These are phyloP conservation scores for Obelidium mucronatum DNA, from an alignment of 192 early-diverging fungal genomes.

Conservation along the genomic window DNA sequence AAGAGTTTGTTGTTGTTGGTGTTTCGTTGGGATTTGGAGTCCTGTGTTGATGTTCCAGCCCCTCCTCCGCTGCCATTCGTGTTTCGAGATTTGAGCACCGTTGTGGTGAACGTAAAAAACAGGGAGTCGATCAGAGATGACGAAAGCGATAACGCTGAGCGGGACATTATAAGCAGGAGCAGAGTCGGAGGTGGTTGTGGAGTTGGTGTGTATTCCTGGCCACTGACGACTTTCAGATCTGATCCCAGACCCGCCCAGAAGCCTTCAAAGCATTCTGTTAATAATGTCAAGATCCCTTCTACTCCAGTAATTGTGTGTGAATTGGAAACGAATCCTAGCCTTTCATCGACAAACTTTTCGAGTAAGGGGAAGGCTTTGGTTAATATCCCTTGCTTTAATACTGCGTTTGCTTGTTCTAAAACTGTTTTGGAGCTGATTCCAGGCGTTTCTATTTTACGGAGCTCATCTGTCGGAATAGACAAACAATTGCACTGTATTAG, in stretches of 20 bases:
- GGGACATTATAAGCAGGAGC: slow-evolving; percentile 17
- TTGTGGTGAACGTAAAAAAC: slow-evolving; percentile 16
- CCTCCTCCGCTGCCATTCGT: too few species aligned
- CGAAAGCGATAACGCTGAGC: slow-evolving; percentile 10
- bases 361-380: slow-evolving; percentile 24
- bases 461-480: slow-evolving; percentile 12
- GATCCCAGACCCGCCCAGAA: slow-evolving; percentile 50
- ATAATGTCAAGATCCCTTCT: slow-evolving; percentile 46
- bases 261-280: slow-evolving; percentile 48
- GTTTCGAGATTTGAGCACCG: slow-evolving; percentile 24
- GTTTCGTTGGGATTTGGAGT: not conserved
- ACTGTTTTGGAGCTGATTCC: slow-evolving; percentile 15
- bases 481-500: not conserved
- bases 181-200: slow-evolving; percentile 2
- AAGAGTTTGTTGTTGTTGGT: slow-evolving; percentile 15
- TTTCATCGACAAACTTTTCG: slow-evolving; percentile 18
- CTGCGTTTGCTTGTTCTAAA: slow-evolving; percentile 15
- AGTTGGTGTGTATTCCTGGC: slow-evolving; percentile 22
- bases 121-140: slow-evolving; percentile 1
- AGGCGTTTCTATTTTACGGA: slow-evolving; percentile 13
- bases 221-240: slow-evolving; percentile 45
- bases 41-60: too few species aligned
- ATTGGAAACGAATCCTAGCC: slow-evolving; percentile 7
- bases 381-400: slow-evolving; percentile 11
- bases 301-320: slow-evolving; percentile 4